phyloP scores from a whole-genome alignment of 2,329 filamentous ascomycete species.

The Stagonosporopsis rhizophila region DNA sequence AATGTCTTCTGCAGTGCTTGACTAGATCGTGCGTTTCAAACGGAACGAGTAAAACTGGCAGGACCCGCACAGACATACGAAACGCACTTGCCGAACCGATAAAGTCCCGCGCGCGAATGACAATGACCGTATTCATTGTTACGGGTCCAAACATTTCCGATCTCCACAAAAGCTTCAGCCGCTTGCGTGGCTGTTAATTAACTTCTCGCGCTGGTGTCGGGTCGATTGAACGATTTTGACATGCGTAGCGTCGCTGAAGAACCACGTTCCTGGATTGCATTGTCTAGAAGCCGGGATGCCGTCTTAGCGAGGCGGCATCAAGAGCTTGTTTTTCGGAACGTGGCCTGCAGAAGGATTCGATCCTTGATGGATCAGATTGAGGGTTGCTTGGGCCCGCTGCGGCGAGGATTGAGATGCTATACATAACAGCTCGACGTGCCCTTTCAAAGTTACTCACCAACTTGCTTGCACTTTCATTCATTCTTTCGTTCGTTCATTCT shows the following conservation, averaged over 20 bases:
- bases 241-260: conserved; percentile 18
- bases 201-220: conserved; percentile 31
- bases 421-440: conserved; percentile 23
- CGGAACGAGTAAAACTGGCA: conserved; percentile 23
- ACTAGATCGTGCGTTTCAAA: conserved; percentile 30
- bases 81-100: conserved; percentile 22
- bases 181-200: conserved; percentile 31
- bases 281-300: conserved; percentile 18
- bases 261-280: conserved; percentile 25
- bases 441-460: conserved; percentile 7
- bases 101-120: conserved; percentile 22
- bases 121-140: conserved; percentile 1
- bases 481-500: conserved; percentile 24
- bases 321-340: conserved; percentile 18
- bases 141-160: conserved; percentile 17
- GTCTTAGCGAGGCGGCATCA: conserved; percentile 18
- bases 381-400: conserved; percentile 26
- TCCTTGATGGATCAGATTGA: conserved; percentile 28
- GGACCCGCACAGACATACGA: conserved; percentile 19
- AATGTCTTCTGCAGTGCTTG: conserved; percentile 14
- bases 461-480: conserved; percentile 22
- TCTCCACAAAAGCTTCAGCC: conserved; percentile 19
- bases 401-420: conserved; percentile 7
- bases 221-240: conserved; percentile 25
- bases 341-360: conserved; percentile 16